These are phyloP conservation scores for Ensete glaucum DNA, from an alignment of 176 grass and related monocot species.

Conservation along the genomic window DNA sequence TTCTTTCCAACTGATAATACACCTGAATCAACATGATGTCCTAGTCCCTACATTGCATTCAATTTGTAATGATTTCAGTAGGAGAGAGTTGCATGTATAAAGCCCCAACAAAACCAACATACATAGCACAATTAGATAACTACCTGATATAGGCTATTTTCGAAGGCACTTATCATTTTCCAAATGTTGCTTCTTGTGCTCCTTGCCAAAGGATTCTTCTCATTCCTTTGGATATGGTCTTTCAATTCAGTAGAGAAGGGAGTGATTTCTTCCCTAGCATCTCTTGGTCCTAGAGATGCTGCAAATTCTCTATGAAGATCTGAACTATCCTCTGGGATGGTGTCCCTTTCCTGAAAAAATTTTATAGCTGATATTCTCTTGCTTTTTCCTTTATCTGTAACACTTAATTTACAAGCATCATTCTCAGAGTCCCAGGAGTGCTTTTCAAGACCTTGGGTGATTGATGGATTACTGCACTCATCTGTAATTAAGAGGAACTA, in stretches of 20 bases:
- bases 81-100: conserved; percentile 3
- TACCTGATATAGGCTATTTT: conserved; percentile 29
- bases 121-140: background rate
- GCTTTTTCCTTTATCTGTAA: background rate
- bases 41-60: conserved; percentile 25
- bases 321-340: background rate
- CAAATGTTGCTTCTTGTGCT: conserved; percentile 21
- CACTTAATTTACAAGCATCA: background rate
- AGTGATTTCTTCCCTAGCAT: background rate
- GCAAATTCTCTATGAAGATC: conserved; percentile 3
- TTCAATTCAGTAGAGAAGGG: conserved; percentile 2
- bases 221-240: background rate
- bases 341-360: background rate
- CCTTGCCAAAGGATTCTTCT: conserved; percentile 8
- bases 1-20: conserved; percentile 11
- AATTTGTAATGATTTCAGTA: conserved; percentile 9
- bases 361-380: background rate
- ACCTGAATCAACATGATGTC: conserved; percentile 3
- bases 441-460: conserved; percentile 6
- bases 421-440: conserved; percentile 1
- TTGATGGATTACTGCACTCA: background rate
- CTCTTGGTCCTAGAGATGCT: conserved; percentile 9
- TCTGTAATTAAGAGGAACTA: background rate
- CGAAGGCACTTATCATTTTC: conserved; percentile 41
- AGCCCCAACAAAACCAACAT: background rate